phyloP scores from a whole-genome alignment of 2,329 filamentous ascomycete species.

The Fusarium poae region DNA sequence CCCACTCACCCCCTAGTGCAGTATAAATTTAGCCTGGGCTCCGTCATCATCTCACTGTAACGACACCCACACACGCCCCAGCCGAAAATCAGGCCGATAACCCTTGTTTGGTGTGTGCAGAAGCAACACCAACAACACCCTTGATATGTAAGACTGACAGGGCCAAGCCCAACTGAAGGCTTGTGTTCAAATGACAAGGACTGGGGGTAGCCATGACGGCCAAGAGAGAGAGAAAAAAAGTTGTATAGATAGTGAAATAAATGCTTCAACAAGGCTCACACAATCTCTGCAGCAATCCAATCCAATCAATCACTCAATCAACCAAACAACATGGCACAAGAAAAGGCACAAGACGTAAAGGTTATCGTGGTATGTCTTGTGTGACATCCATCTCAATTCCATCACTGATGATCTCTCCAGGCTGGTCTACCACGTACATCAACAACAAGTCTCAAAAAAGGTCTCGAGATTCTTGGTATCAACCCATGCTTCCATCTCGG shows the following conservation, averaged over 20 bases:
- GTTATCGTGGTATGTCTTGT: slow-evolving; percentile 35
- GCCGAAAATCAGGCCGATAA: background rate
- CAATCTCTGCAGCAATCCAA: background rate
- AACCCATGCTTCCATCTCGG: slow-evolving; percentile 37
- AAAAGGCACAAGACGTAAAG: slow-evolving; percentile 17
- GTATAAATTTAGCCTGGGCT: slow-evolving; percentile 5
- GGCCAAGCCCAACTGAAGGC: background rate
- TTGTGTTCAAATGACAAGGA: background rate
- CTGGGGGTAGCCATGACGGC: background rate
- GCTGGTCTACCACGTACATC: slow-evolving; percentile 36
- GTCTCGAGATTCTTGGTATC: slow-evolving; percentile 34
- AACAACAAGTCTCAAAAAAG: slow-evolving; percentile 41
- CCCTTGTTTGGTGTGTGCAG: background rate
- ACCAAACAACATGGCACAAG: slow-evolving; percentile 14
- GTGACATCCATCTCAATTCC: background rate
- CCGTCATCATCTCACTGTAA: background rate
- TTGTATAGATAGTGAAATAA: slow-evolving; percentile 17
- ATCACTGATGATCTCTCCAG: background rate
- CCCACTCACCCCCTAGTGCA: background rate
- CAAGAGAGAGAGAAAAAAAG: background rate
- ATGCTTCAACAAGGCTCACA: background rate
- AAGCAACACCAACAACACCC: background rate
- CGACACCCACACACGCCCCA: slow-evolving; percentile 13
- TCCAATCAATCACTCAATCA: background rate
- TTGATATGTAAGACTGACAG: background rate